These are phyloP conservation scores for Leonotis leonurus DNA, from an alignment of 257 asterid species.

Conservation along the genomic window DNA sequence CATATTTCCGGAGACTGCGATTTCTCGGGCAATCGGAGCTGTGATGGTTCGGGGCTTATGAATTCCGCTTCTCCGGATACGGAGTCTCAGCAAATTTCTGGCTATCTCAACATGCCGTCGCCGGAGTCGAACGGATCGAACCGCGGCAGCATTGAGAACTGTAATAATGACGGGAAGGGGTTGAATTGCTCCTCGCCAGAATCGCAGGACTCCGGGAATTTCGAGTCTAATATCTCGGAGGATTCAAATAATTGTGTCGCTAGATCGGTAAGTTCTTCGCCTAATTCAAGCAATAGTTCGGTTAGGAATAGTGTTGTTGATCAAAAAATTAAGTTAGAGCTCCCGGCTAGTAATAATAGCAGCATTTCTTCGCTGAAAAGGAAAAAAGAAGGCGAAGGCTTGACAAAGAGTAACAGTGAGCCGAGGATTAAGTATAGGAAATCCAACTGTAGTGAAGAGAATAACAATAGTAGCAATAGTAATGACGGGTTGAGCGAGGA, in stretches of 20 bases:
- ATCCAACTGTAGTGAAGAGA: slow-evolving; percentile 26
- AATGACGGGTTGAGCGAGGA: slow-evolving; percentile 41
- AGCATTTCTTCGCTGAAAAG: slow-evolving; percentile 48
- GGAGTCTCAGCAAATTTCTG: slow-evolving; percentile 42
- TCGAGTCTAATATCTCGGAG: slow-evolving; percentile 44
- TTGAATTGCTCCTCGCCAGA: slow-evolving; percentile 59
- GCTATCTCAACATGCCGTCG: slow-evolving; percentile 56
- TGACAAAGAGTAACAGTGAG: slow-evolving; percentile 18
- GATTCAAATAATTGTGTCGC: slow-evolving; percentile 36
- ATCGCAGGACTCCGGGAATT: slow-evolving; percentile 55
- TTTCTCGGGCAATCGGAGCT: slow-evolving; percentile 31
- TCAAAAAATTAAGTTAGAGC: slow-evolving; percentile 49
- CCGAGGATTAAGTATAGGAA: slow-evolving; percentile 48
- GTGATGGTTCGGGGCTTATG: slow-evolving; percentile 44
- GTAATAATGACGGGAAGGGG: slow-evolving; percentile 37
- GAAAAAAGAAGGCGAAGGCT: slow-evolving; percentile 50
- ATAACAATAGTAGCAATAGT: slow-evolving; percentile 22
- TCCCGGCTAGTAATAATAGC: slow-evolving; percentile 17
- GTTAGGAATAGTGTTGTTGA: slow-evolving; percentile 44
- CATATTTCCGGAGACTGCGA: slow-evolving; percentile 29
- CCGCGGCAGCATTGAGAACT: slow-evolving; percentile 23
- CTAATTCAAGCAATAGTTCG: slow-evolving; percentile 36
- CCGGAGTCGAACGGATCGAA: slow-evolving; percentile 81
- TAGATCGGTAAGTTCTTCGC: slow-evolving; percentile 61
- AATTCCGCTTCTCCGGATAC: slow-evolving; percentile 32